Evolutionary conservation across 805 yeast genomes (phyloP).

Genomic region (Cyberlindnera samutprakarnensis): DNA sequence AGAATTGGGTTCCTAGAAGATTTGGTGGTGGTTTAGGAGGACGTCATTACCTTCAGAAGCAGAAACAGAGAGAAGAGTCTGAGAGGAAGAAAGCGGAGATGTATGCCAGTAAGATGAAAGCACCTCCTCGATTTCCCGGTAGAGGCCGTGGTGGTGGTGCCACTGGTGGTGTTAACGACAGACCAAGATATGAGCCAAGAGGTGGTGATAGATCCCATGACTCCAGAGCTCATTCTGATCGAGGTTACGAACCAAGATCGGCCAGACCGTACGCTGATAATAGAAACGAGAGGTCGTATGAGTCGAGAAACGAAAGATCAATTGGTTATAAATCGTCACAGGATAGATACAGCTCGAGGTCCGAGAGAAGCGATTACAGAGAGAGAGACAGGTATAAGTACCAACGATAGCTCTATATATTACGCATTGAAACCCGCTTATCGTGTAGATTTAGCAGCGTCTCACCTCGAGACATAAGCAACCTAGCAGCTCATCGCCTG

Average conservation of each 20-base stretch:
- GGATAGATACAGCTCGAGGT: conserved; percentile 1
- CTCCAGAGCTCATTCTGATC: background rate
- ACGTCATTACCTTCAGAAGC: conserved; percentile 45
- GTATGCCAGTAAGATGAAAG: conserved; percentile 1
- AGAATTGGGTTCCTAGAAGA: conserved; percentile 65
- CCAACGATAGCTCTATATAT: too few species aligned
- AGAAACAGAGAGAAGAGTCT: conserved; percentile 9
- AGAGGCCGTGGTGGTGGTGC: conserved; percentile 9
- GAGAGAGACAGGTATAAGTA: too few species aligned
- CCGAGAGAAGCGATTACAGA: conserved; percentile 6
- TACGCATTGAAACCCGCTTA: too few species aligned
- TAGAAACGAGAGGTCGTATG: conserved; percentile 8
- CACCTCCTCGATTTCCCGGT: conserved; percentile 3
- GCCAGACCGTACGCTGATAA: conserved; percentile 1
- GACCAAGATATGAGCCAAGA: conserved; percentile 4
- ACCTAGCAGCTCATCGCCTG: too few species aligned
- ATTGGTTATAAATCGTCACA: conserved; percentile 1
- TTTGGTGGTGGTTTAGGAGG: conserved; percentile 96
- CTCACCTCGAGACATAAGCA: too few species aligned
- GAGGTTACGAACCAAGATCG: conserved; percentile 1
- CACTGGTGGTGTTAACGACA: conserved; percentile 6
- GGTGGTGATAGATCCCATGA: background rate
- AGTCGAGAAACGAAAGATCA: conserved; percentile 10
- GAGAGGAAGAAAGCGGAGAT: conserved; percentile 3
- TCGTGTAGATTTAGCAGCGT: too few species aligned